Percentiles rank a stretch among this genome's conserved stretches.
Evolutionary conservation across 2,329 filamentous ascomycete genomes (phyloP).

Genomic region (Diaporthe sp.): DNA sequence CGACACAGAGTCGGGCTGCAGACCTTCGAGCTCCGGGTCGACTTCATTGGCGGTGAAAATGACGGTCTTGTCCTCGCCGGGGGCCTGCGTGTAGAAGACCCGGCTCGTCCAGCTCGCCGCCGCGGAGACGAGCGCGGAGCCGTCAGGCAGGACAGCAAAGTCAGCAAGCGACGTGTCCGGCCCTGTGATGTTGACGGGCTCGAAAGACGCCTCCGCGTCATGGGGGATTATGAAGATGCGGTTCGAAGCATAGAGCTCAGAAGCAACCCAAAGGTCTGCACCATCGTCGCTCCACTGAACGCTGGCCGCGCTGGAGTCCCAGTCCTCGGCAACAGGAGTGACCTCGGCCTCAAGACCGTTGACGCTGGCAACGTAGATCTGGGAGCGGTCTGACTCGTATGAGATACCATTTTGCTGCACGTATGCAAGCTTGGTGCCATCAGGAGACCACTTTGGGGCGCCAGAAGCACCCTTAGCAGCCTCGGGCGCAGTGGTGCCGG

Average conservation of each 20-base stretch:
- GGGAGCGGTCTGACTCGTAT: slow-evolving; percentile 65
- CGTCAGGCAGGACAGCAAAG: slow-evolving; percentile 48
- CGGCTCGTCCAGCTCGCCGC: slow-evolving; percentile 53
- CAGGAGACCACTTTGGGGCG: slow-evolving; percentile 65
- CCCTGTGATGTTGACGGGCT: slow-evolving; percentile 51
- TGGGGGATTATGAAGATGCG: neutral
- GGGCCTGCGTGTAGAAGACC: slow-evolving; percentile 50
- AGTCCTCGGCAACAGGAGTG: slow-evolving; percentile 48
- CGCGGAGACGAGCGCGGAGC: slow-evolving; percentile 50
- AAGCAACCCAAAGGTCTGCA: slow-evolving; percentile 7
- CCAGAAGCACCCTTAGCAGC: slow-evolving; percentile 52
- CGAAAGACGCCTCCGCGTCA: slow-evolving; percentile 42
- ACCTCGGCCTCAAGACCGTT: slow-evolving; percentile 63
- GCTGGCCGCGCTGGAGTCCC: slow-evolving; percentile 49
- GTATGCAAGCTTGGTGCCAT: slow-evolving; percentile 70
- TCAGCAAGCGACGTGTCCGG: slow-evolving; percentile 47
- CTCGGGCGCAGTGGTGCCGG: slow-evolving; percentile 48
- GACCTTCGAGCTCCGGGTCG: slow-evolving; percentile 51
- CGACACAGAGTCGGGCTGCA: slow-evolving; percentile 49
- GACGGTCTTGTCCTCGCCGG: slow-evolving; percentile 47
- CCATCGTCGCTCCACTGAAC: slow-evolving; percentile 46
- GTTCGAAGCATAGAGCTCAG: slow-evolving; percentile 11
- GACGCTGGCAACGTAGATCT: slow-evolving; percentile 53
- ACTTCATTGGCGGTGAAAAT: slow-evolving; percentile 53
- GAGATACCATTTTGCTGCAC: slow-evolving; percentile 71